Evolutionary conservation across 169 alveolate genomes (phyloP).

Genomic region (Eimeria praecox): DNA sequence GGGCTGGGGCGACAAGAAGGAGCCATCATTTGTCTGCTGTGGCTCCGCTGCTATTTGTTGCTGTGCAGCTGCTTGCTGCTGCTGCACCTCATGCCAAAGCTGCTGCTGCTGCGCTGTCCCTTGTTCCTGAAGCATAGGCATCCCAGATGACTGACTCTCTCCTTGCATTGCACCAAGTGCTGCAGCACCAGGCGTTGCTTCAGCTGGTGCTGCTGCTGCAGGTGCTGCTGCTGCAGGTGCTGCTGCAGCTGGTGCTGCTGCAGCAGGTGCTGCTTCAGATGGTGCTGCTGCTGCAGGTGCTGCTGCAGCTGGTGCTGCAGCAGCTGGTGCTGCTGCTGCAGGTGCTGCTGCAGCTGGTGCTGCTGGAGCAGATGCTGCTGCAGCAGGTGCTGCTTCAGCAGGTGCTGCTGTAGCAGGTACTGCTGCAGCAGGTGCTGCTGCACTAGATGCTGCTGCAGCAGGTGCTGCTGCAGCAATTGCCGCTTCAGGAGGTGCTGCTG

Average conservation of each 20-base stretch:
- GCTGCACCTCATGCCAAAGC: neutral
- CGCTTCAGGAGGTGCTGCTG: neutral
- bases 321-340: neutral
- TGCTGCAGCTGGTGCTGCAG: neutral
- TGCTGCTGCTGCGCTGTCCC: conserved; percentile 5
- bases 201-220: neutral
- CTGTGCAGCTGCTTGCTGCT: conserved; percentile 34
- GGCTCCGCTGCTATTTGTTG: neutral
- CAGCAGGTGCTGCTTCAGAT: neutral
- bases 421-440: neutral
- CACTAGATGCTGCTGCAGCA: neutral
- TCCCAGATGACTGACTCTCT: neutral
- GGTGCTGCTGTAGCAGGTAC: neutral
- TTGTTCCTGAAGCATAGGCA: neutral
- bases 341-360: neutral
- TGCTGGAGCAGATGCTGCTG: neutral
- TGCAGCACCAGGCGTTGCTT: neutral
- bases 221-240: neutral
- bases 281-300: neutral
- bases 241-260: neutral
- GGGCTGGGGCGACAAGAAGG: neutral
- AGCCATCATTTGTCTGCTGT: neutral
- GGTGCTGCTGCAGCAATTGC: neutral
- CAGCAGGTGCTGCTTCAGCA: neutral
- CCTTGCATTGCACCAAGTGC: neutral